Evolutionary conservation across 176 grass and related monocot species (phyloP), one percentile per base, ranked within the genome.

Genomic region (Ananas comosus): DNA sequence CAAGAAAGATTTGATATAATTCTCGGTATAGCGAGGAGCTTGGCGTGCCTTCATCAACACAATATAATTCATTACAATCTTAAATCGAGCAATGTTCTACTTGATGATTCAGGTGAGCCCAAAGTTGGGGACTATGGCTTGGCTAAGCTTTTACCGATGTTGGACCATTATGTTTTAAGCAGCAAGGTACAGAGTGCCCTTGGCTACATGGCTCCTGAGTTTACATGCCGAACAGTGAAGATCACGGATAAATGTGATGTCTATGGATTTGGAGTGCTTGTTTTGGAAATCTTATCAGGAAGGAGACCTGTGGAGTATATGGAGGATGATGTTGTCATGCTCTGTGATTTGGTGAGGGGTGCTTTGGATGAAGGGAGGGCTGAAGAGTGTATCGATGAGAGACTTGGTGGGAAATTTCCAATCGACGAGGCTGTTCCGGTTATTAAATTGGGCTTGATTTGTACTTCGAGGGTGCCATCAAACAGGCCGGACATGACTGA

Each of bases 161-260:
- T 99, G 47, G 95, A 99, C 74, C 85, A 82, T 12, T 99, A 99
- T 42, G 90, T 99, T 69, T 64, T 99, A 52, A 99, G 95, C 59
- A 99, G 95, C 78, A 99, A 99, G 83, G 84, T 94, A 2, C 95
- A 99, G 72, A 99, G 95, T 9, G 85, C 87, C 14, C 85, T 99
- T 76, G 95, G 95, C 53, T 99, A 99, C 78, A 99, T 93, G 85
- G 95, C 95, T 52, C 95, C 95, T 72, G 95, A 99, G 67, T 99
- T 99, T 75, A 87, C 95, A 48, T 94, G 95, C 80, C 74, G 87
- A 52, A 90, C 90, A 18, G 95, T 99, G 75, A 93, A 94, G 85
- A 94, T 94, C 68, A 99, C 87, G 0, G 95, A 93, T 17, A 99
- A 99, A 74, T 99, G 95, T 49, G 95, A 99, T 28, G 82, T 99